Evolutionary conservation across 2,329 filamentous ascomycete species (phyloP).

Genomic region (Madurella fahalii): DNA sequence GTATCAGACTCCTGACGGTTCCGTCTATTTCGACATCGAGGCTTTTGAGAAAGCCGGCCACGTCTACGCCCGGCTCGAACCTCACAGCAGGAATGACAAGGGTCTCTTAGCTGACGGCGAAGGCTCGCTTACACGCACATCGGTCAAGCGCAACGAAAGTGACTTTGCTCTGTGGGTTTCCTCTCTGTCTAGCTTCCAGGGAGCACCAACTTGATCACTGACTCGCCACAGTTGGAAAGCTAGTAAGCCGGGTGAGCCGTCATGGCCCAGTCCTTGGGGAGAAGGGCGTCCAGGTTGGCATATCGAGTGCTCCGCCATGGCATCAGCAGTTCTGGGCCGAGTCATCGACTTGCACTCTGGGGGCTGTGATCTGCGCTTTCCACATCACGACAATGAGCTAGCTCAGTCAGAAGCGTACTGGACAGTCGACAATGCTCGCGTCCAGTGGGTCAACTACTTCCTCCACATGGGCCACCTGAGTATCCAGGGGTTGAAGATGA

Average conservation of each 20-base stretch:
- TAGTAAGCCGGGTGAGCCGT: slow-evolving; percentile 46
- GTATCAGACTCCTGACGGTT: slow-evolving; percentile 59
- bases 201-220: too few relatives aligned
- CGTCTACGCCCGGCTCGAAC: slow-evolving; percentile 64
- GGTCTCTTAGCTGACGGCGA: slow-evolving; percentile 64
- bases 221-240: slow-evolving; percentile 43
- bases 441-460: slow-evolving; percentile 73
- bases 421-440: slow-evolving; percentile 33
- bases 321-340: slow-evolving; percentile 59
- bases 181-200: too few relatives aligned
- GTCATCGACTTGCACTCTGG: slow-evolving; percentile 69
- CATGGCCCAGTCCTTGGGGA: slow-evolving; percentile 65
- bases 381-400: slow-evolving; percentile 58
- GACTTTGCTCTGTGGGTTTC: slow-evolving; percentile 7
- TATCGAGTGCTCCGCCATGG: slow-evolving; percentile 73
- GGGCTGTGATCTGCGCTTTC: slow-evolving; percentile 58
- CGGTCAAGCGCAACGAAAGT: slow-evolving; percentile 54
- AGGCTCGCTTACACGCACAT: slow-evolving; percentile 46
- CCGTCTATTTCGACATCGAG: slow-evolving; percentile 69
- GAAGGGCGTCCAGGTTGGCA: slow-evolving; percentile 68
- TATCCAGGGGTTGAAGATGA: slow-evolving; percentile 69
- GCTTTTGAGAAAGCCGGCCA: slow-evolving; percentile 62
- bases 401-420: slow-evolving; percentile 70
- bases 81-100: slow-evolving; percentile 63
- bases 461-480: slow-evolving; percentile 64